phyloP scores from a whole-genome alignment of 2,329 filamentous ascomycete species.

The Sporothrix curviconia region DNA sequence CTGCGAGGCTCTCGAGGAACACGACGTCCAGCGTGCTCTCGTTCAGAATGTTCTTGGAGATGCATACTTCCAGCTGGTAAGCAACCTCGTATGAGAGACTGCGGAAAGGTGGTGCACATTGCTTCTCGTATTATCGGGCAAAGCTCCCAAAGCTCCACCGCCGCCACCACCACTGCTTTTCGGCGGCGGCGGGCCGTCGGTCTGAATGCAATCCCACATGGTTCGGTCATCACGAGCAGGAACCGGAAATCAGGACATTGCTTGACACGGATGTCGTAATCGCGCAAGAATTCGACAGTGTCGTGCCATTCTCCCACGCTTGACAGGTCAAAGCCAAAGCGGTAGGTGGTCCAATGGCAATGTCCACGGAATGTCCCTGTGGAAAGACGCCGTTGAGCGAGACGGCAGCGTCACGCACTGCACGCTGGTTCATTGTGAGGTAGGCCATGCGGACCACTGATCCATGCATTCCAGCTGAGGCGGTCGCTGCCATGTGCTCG shows the following conservation, averaged over 20 bases:
- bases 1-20: conserved; percentile 59
- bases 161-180: no score
- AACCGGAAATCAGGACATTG: conserved; percentile 14
- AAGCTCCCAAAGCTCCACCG: no score
- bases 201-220: conserved; percentile 20
- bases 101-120: conserved; percentile 16
- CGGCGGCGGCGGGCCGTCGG: not conserved
- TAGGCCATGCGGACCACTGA: conserved; percentile 43
- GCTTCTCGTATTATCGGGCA: not conserved
- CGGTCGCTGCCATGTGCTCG: conserved; percentile 29
- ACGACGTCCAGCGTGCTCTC: conserved; percentile 64
- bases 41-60: conserved; percentile 71
- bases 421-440: conserved; percentile 32
- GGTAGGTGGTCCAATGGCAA: conserved; percentile 52
- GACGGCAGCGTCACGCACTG: conserved; percentile 30
- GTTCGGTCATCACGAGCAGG: conserved; percentile 17
- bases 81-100: conserved; percentile 62
- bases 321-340: conserved; percentile 34
- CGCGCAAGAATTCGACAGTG: conserved; percentile 51
- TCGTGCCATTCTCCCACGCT: conserved; percentile 27
- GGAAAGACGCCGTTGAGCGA: conserved; percentile 28
- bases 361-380: conserved; percentile 38
- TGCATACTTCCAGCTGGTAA: conserved; percentile 88
- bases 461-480: conserved; percentile 36
- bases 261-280: conserved; percentile 58